phyloP scores from a whole-genome alignment of 305 asterid genomes.

The Solanum aculeatissimum region DNA sequence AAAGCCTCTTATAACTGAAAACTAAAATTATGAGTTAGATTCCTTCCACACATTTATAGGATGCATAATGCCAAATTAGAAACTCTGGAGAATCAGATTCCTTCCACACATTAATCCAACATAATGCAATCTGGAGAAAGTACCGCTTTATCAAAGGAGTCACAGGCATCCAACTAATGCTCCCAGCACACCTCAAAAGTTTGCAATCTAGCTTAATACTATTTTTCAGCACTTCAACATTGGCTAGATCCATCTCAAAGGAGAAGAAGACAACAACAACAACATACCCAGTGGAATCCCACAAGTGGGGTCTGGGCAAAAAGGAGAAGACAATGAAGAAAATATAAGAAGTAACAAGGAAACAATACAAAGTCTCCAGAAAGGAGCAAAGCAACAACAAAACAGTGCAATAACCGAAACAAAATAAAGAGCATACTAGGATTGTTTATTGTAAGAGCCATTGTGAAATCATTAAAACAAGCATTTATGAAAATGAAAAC shows the following conservation, averaged over 20 bases:
- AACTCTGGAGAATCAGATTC: not conserved
- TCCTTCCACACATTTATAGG: not conserved
- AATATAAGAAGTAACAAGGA: not conserved
- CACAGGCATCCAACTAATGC: not conserved
- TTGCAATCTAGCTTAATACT: not conserved
- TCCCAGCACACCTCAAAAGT: not conserved
- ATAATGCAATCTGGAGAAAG: not conserved
- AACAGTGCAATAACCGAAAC: not conserved
- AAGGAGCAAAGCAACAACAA: not conserved
- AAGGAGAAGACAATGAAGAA: not conserved
- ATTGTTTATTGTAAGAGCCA: not conserved
- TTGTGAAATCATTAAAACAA: not conserved
- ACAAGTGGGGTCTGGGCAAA: not conserved
- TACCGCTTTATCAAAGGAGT: not conserved
- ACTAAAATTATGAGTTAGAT: not conserved
- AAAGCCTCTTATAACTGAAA: not conserved
- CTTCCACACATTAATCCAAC: not conserved
- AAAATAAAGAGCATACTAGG: not conserved
- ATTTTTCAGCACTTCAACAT: not conserved
- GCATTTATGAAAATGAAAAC: conserved; percentile 11
- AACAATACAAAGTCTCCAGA: not conserved
- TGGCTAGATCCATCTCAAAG: not conserved
- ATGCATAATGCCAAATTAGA: not conserved
- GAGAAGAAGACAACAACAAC: not conserved
- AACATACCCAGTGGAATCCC: not conserved